phyloP scores from a whole-genome alignment of 495 filamentous ascomycete genomes.

The Pyrenula aspistea region DNA sequence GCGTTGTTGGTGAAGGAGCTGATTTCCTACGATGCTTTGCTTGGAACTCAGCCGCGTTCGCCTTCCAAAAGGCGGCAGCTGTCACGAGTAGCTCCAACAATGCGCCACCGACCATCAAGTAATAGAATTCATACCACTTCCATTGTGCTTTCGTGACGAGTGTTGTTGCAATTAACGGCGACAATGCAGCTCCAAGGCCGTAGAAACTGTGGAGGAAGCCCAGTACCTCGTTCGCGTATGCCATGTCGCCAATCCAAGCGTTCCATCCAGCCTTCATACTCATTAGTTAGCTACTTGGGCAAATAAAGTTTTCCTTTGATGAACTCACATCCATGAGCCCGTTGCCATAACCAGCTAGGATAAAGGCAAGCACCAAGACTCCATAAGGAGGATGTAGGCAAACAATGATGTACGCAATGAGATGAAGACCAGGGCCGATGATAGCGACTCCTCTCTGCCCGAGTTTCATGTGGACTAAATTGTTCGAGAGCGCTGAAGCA shows the following conservation, averaged over 20 bases:
- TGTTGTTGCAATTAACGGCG: slow-evolving; percentile 44
- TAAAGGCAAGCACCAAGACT: slow-evolving; percentile 43
- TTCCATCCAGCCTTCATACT: slow-evolving; percentile 42
- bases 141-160: slow-evolving; percentile 36
- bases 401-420: slow-evolving; percentile 52
- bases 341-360: slow-evolving; percentile 51
- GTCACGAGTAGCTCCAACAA: slow-evolving; percentile 7
- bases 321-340: slow-evolving; percentile 37
- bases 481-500: slow-evolving; percentile 43
- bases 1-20: slow-evolving; percentile 10
- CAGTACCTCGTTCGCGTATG: slow-evolving; percentile 46
- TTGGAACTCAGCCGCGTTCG: slow-evolving; percentile 49
- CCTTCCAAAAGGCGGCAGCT: slow-evolving; percentile 29
- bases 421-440: slow-evolving; percentile 49
- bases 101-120: slow-evolving; percentile 38
- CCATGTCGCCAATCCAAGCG: slow-evolving; percentile 52
- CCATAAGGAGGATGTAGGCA: slow-evolving; percentile 47
- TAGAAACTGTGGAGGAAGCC: slow-evolving; percentile 47
- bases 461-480: slow-evolving; percentile 40
- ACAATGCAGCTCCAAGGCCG: slow-evolving; percentile 43
- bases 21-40: slow-evolving; percentile 7
- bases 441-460: slow-evolving; percentile 69
- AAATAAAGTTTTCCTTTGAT: slow-evolving; percentile 5
- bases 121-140: slow-evolving; percentile 50
- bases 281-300: slow-evolving; percentile 1